Base-by-base conservation (phyloP, 2,329 filamentous ascomycete genomes). In the Aureobasidium vineae region DNA sequence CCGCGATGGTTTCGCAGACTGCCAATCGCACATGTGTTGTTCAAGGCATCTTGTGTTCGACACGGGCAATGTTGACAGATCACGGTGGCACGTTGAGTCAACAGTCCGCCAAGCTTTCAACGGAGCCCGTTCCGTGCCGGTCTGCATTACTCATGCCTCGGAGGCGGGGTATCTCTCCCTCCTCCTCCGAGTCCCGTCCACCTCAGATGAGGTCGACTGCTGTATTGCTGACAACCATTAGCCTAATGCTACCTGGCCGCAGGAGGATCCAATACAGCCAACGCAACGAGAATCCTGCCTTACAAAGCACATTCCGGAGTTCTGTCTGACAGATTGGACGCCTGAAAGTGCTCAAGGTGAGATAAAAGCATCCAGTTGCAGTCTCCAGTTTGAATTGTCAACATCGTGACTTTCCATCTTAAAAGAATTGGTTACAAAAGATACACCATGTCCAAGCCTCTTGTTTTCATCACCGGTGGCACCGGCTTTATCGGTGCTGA, bases 401-500 rank as follows among this genome's bases (percentile, higher is more conserved):
- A 36, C 33, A 11, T 36, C 13, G 33, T 10, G 3, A 11, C 10
- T 36, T 2, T 36, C 10, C 8, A 10, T 11, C 8, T 36, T 36
- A 10, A 5, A 16, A 36, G n/a, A 13, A 23, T 19, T 15, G 8
- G 11, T 16, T 33, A 1, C 7, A 49, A 13, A 21, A 36, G 4
- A 15, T 21, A 49, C 16, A 49, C 16, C 41, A 65, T 65, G 63
- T 38, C 63, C 13, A 31, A 40, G 15, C 40, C 63, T 21, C 53
- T 66, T 8, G 19, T 70, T 49, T 69, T 72, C 45, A 67, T 72
- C 21, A 74, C 72, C 1, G 73, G 73, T 3, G 71, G 70, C 2
- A 73, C 73, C 23, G 73, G 73, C 49, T 73, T 72, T 67, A 70
- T 75, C 13, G 73, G 73, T 21, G 73, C 72, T 7, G 70, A 74